Conservation (phyloP, 2,329 filamentous ascomycete species). For the Neonectria coccinea region DNA sequence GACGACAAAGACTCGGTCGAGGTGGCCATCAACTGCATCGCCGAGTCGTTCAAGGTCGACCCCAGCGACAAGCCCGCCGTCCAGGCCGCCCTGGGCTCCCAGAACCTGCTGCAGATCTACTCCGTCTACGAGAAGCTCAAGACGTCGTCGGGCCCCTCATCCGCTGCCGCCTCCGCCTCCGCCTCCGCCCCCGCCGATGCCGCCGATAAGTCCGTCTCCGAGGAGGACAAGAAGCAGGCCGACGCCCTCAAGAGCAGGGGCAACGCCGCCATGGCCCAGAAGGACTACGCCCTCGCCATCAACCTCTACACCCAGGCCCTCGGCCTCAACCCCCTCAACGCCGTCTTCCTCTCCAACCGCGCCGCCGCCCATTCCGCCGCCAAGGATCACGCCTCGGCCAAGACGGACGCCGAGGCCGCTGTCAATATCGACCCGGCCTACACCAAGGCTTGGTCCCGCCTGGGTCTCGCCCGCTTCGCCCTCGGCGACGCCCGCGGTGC, state of each 20-base stretch:
- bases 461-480: slow-evolving; percentile 91
- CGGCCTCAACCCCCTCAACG: slow-evolving; percentile 82
- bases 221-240: slow-evolving; percentile 80
- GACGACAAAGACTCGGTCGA: slow-evolving; percentile 96
- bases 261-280: slow-evolving; percentile 94
- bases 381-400: slow-evolving; percentile 85
- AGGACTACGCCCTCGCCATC: slow-evolving; percentile 87
- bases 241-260: slow-evolving; percentile 90
- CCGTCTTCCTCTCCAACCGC: slow-evolving; percentile 97
- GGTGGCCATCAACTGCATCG: slow-evolving; percentile 93
- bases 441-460: slow-evolving; percentile 95
- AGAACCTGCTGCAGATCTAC: slow-evolving; percentile 93
- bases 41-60: slow-evolving; percentile 95
- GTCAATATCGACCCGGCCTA: slow-evolving; percentile 90
- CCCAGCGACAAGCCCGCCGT: slow-evolving; percentile 79
- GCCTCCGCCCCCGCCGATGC: slow-evolving; percentile 49
- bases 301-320: slow-evolving; percentile 90
- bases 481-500: slow-evolving; percentile 90
- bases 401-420: slow-evolving; percentile 89
- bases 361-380: slow-evolving; percentile 91
- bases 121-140: slow-evolving; percentile 96
- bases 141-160: slow-evolving; percentile 60
- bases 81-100: slow-evolving; percentile 81
- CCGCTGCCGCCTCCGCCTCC: slow-evolving; percentile 51
- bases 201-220: slow-evolving; percentile 53